phyloP scores from a whole-genome alignment of 2,329 filamentous ascomycete species.

The Epicoccum nigrum region DNA sequence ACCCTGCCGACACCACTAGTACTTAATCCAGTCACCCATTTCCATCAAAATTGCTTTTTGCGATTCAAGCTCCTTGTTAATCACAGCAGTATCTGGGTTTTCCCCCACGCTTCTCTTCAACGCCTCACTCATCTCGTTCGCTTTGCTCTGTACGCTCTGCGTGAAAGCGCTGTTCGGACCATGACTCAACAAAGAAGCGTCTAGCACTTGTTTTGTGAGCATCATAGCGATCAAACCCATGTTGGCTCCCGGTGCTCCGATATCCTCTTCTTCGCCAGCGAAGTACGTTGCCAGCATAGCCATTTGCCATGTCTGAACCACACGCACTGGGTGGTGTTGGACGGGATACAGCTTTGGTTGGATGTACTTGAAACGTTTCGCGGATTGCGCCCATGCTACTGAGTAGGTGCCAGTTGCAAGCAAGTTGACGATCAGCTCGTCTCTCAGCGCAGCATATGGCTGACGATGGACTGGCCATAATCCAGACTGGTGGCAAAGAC shows the following conservation, averaged over 20 bases:
- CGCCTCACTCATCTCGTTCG: slow-evolving; percentile 40
- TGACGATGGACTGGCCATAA: slow-evolving; percentile 59
- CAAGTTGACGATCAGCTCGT: slow-evolving; percentile 59
- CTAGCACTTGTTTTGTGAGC: slow-evolving; percentile 50
- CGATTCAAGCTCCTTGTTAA: slow-evolving; percentile 34
- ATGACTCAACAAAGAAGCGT: slow-evolving; percentile 51
- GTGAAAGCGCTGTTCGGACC: slow-evolving; percentile 51
- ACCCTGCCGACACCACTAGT: not conserved
- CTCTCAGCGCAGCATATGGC: slow-evolving; percentile 60
- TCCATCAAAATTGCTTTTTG: slow-evolving; percentile 37
- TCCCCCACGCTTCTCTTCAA: slow-evolving; percentile 27
- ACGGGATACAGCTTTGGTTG: slow-evolving; percentile 59
- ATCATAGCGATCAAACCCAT: slow-evolving; percentile 52
- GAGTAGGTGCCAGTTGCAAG: slow-evolving; percentile 52
- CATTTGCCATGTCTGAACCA: slow-evolving; percentile 55
- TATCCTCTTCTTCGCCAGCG: slow-evolving; percentile 30
- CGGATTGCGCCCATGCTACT: slow-evolving; percentile 58
- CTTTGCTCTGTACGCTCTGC: slow-evolving; percentile 47
- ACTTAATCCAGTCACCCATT: slow-evolving; percentile 37
- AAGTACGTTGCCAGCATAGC: slow-evolving; percentile 46
- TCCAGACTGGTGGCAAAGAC: slow-evolving; percentile 46
- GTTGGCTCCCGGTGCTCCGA: slow-evolving; percentile 45
- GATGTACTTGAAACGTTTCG: slow-evolving; percentile 58
- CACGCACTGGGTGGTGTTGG: slow-evolving; percentile 59
- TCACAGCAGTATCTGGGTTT: slow-evolving; percentile 25